Base-by-base conservation (phyloP, 768 basidiomycete genomes). In the Leccinum rimulosum region DNA sequence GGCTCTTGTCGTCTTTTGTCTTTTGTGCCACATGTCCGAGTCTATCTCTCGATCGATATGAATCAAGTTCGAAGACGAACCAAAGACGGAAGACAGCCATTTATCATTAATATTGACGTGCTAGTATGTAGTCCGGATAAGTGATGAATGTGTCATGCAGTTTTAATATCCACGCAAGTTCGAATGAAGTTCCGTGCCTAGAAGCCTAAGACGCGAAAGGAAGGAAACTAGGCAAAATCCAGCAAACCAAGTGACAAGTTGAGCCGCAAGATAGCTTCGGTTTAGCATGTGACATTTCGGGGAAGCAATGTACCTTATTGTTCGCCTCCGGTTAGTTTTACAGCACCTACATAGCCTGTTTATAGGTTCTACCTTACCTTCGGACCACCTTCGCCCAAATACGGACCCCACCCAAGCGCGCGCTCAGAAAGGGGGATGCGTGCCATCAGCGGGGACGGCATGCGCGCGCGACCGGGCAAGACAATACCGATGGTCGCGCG, bases 141-240 rank as follows among this genome's bases (percentile, higher is more conserved):
- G 19, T n/a, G 43, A 56, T 47, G 56, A 61, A 55, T 58, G 50
- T 55, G 45, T 58, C 54, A 54, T 55, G 7, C 22, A 11, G 6
- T 31, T 8, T 28, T 27, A n/a, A 52, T 57, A 33, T 50, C 50
- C 14, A 35, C 22, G 28, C 52, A 49, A 31, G 14, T 49, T 33
- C 3, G 35, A 52, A 65, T 43, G 22, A 27, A 57, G 45, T 47
- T 3, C 30, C 19, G 56, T 57, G 35, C 56, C 48, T 55, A 17
- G 61, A 52, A 60, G 35, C 30, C 47, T 47, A 36, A 50, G 51
- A 14, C 17, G 27, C 3, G 19, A 53, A 60, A 35, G 12, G 43
- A 43, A 43, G 43, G 3, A 43, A 40, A 40, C 1, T 4, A 9
- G 11, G 3, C 22, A 25, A 27, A 27, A 22, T 49, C 7, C 14